phyloP scores from a whole-genome alignment of 73 alveolate species.

The Durusdinium trenchii region DNA sequence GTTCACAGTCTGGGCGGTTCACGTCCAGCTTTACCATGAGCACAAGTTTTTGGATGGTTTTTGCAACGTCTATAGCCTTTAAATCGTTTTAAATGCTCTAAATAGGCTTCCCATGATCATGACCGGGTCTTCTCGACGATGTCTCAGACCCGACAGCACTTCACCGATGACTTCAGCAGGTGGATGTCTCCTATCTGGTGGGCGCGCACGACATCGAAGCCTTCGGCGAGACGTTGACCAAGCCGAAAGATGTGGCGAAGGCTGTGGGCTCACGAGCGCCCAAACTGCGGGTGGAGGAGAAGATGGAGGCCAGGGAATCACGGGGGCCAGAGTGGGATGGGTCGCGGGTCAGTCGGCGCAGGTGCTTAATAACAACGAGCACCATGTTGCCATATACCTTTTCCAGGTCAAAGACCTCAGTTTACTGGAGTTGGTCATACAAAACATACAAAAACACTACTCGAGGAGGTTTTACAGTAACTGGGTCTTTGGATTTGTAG shows the following conservation, averaged over 20 bases:
- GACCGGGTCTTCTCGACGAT: too few relatives aligned
- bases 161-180: too few relatives aligned
- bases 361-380: background rate
- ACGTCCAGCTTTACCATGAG: too few relatives aligned
- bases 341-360: background rate
- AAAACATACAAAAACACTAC: too few relatives aligned
- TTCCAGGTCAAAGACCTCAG: too few relatives aligned
- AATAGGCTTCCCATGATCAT: background rate
- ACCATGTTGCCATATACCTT: too few relatives aligned
- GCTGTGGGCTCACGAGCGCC: slow-evolving; percentile 56
- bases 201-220: slow-evolving; percentile 68
- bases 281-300: slow-evolving; percentile 38
- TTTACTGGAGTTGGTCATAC: too few relatives aligned
- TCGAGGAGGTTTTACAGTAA: too few relatives aligned
- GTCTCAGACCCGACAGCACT: too few relatives aligned
- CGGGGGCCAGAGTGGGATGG: background rate
- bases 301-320: slow-evolving; percentile 18
- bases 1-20: background rate
- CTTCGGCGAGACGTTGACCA: slow-evolving; percentile 45
- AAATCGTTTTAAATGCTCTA: background rate
- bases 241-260: slow-evolving; percentile 28
- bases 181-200: slow-evolving; percentile 60
- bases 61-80: too few relatives aligned
- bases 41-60: too few relatives aligned
- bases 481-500: too few relatives aligned